Evolutionary conservation across 768 basidiomycete species (phyloP).

Genomic region (Leccinum subgranulosum): DNA sequence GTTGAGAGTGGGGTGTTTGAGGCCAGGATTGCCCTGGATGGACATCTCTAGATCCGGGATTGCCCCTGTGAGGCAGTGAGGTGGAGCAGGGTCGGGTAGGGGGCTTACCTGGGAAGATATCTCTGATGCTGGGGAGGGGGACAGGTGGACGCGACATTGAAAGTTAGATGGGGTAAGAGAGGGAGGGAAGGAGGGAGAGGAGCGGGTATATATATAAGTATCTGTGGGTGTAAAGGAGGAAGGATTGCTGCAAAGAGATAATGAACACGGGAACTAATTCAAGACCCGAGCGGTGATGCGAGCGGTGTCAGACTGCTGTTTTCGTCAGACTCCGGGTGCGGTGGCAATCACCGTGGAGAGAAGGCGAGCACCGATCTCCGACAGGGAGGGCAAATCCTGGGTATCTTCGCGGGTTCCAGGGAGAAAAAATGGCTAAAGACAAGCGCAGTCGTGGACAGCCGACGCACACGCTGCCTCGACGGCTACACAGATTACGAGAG

Average conservation of each 20-base stretch:
- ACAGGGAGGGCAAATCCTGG: slow-evolving; percentile 21
- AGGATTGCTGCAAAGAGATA: slow-evolving; percentile 8
- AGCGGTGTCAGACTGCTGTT: slow-evolving; percentile 1
- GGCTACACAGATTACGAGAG: not conserved
- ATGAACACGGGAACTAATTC: slow-evolving; percentile 19
- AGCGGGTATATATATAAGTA: slow-evolving; percentile 11
- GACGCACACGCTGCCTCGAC: not conserved
- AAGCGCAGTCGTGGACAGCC: not conserved
- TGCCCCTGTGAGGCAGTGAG: slow-evolving; percentile 6
- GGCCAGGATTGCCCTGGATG: slow-evolving; percentile 6
- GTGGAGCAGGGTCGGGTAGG: not conserved
- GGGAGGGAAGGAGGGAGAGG: not conserved
- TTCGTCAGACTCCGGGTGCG: slow-evolving; percentile 2
- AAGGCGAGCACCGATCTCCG: slow-evolving; percentile 17
- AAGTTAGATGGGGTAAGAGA: not conserved
- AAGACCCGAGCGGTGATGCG: slow-evolving; percentile 23
- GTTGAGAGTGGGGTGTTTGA: not conserved
- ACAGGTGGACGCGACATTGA: slow-evolving; percentile 27
- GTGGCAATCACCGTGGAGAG: slow-evolving; percentile 28
- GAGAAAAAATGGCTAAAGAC: not conserved
- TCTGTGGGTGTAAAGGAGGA: slow-evolving; percentile 1
- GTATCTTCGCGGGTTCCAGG: slow-evolving; percentile 16
- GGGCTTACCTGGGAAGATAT: slow-evolving; percentile 52
- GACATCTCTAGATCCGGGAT: slow-evolving; percentile 19
- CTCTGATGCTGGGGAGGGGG: slow-evolving; percentile 48